Evolutionary conservation across 129 eudicot species (phyloP).

Genomic region (Arctium lappa): DNA sequence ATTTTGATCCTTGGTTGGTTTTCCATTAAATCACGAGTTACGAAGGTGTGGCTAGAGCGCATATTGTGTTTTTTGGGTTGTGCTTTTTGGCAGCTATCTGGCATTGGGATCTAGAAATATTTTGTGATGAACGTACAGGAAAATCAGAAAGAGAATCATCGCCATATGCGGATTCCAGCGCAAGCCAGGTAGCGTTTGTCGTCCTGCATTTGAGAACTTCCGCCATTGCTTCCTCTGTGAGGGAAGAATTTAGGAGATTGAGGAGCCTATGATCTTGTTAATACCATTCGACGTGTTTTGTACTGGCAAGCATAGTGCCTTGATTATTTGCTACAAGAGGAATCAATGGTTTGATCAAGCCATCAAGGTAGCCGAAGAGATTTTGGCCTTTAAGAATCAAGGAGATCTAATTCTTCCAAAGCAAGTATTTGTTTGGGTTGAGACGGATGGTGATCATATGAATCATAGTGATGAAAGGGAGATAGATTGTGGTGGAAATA

Average conservation of each 20-base stretch:
- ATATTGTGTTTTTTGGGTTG: no score
- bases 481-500: not conserved
- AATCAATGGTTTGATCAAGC: not conserved
- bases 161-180: not conserved
- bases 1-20: not conserved
- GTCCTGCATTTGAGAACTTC: not conserved
- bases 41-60: not conserved
- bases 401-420: not conserved
- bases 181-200: not conserved
- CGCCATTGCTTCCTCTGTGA: constrained; percentile 9
- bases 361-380: not conserved
- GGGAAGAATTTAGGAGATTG: not conserved
- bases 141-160: not conserved
- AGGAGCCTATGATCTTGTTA: not conserved
- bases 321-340: not conserved
- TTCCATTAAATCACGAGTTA: not conserved
- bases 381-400: not conserved
- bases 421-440: not conserved
- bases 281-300: not conserved
- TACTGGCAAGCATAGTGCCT: not conserved
- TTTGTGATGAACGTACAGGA: no score
- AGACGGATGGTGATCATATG: not conserved
- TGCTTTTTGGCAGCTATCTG: no score
- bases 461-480: not conserved
- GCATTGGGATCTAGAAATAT: no score